These are phyloP conservation scores for Blastobotrys raffinosifermentans DNA, from an alignment of 1,139 yeast species.

Conservation along the genomic window DNA sequence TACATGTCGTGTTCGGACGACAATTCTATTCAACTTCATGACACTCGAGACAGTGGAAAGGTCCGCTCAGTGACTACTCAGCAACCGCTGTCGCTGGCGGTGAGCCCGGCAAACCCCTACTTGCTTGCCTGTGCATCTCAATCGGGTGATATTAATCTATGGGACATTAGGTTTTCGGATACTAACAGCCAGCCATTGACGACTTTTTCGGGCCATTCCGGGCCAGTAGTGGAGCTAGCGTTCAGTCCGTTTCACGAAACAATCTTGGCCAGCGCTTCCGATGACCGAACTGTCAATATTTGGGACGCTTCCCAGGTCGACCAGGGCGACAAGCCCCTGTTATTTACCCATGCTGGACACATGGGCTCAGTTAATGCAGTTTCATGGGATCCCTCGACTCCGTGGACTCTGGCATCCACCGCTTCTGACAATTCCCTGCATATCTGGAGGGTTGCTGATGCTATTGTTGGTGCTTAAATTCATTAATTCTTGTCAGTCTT, in stretches of 20 bases:
- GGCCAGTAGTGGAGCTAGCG: constrained; percentile 54
- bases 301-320: constrained; percentile 50
- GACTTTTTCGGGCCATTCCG: constrained; percentile 42
- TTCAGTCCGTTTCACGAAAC: constrained; percentile 66
- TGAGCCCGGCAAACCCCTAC: constrained; percentile 52
- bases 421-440: constrained; percentile 88
- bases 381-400: constrained; percentile 76
- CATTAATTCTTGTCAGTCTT: constrained; percentile 6
- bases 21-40: constrained; percentile 59
- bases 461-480: constrained; percentile 30
- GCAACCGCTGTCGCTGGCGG: constrained; percentile 36
- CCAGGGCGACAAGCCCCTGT: constrained; percentile 30
- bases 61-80: constrained; percentile 17
- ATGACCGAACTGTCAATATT: constrained; percentile 62
- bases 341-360: constrained; percentile 86
- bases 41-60: constrained; percentile 39
- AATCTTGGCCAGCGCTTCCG: constrained; percentile 66
- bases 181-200: constrained; percentile 7
- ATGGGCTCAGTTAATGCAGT: constrained; percentile 81
- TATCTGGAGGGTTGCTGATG: constrained; percentile 59
- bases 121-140: constrained; percentile 68
- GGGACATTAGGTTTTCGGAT: constrained; percentile 57
- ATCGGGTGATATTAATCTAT: constrained; percentile 50
- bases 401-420: constrained; percentile 75
- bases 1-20: constrained; percentile 77